Base-by-base conservation (phyloP, 1,284 basidiomycete genomes). In the Sporisorium exsertum region DNA sequence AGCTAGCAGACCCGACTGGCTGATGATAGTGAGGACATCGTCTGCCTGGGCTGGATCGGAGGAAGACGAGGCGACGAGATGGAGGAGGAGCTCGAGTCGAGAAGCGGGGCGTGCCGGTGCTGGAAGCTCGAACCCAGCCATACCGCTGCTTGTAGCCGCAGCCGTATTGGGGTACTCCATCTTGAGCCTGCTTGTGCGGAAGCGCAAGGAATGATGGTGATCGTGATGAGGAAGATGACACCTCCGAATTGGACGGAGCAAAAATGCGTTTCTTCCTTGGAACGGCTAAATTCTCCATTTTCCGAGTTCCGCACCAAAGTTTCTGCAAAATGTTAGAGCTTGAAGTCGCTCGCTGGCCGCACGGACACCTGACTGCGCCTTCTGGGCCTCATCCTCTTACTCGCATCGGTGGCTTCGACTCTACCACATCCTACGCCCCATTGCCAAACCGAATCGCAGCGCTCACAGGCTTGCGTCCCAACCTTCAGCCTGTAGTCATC, bases 71-170 rank as follows among this genome's bases (percentile, higher is more conserved):
- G 65, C n/a, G 52, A 66, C 33, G 42, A 66, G 55, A 37, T 58
- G 64, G 40, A 77, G 67, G 5, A 77, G 71, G 12, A 70, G 51
- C 5, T 77, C 71, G 58, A 77, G 63, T 43, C 67, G 51, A 6
- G 54, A 32, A 15, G 72, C 22, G 15, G 56, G 27, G 18, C 70
- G 64, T 43, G 64, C 70, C 16, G 70, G 59, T 8, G 22, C 64
- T 9, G 69, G 59, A 12, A 72, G 52, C 56, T 72, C 70, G 6
- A 61, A 29, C 5, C 22, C 63, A 29, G 64, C 43, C n/a, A 29
- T 16, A 26, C 55, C 57, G 65, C 55, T 45, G 24, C 64, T 37
- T 3, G 46, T 22, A 22, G 53, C 35, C 27, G 54, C n/a, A 13
- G 51, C 33, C 9, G 58, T 42, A 3, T 12, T 45, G 8, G 45